Evolutionary conservation across 805 yeast genomes (phyloP), one percentile per base, ranked within the genome.

Genomic region (Suhomyces canberraensis): DNA sequence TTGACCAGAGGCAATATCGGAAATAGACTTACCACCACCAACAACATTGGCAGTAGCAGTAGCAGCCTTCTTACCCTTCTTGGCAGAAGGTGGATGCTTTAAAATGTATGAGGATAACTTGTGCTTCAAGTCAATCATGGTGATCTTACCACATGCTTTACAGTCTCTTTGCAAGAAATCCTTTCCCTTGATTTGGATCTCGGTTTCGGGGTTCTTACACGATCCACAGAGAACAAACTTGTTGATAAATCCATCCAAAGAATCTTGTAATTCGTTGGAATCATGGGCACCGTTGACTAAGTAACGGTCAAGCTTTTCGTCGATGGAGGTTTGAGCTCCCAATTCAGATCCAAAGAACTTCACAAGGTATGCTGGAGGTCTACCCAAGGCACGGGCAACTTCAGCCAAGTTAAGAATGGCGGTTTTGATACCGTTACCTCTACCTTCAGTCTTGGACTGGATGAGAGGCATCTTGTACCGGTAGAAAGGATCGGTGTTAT

Each of bases 401-500:
- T 93, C 98, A 26, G 84, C 70, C 37, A 88, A 79, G 66, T 93
- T 93, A 49, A 88, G 78, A 39, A 93, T 82, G 37, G 91, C 95
- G 16, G 98, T 93, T 64, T 89, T 90, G 69, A 93, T 93, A 81
- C 98, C 98, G 71, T 93, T 93, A 72, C 98, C 98, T 62, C 96
- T 79, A 65, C 98, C 98, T 71, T 93, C 98, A 48, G 87, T 87
- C 76, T 93, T 93, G 51, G 96, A 86, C 69, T 86, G 95, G 66
- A 93, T 83, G 29, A 95, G 84, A 60, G 98, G 98, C 98, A 93
- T 93, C 73, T 93, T 93, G 69, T 93, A 93, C 73, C 98, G 96
- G 80, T 93, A 93, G 66, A 93, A 93, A 30, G 97, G 97, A 72
- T 93, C 98, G 56, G 84, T 81, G 73, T 91, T 93, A 58, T 89